Conservation (phyloP, 23 red algal species). For the Gracilaria caudata region DNA sequence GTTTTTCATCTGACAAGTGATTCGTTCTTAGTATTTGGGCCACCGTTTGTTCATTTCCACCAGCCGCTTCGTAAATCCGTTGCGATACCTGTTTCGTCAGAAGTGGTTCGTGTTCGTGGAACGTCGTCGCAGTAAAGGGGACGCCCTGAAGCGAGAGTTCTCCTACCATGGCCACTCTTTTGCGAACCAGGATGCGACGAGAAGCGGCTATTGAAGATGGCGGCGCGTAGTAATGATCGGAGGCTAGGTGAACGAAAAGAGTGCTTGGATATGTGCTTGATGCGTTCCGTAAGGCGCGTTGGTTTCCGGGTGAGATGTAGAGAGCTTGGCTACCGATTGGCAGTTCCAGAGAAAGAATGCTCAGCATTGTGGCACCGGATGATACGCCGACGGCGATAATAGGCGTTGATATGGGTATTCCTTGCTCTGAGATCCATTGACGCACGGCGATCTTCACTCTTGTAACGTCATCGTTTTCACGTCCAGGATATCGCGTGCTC, state of each 20-base stretch:
- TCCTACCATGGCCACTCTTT: constrained; percentile 48
- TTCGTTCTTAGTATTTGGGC: not conserved
- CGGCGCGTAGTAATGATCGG: constrained; percentile 61
- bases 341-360: constrained; percentile 20
- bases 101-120: constrained; percentile 52
- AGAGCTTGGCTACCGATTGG: constrained; percentile 44
- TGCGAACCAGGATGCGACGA: constrained; percentile 30
- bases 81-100: constrained; percentile 42
- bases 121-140: constrained; percentile 21
- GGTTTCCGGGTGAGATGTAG: constrained; percentile 64
- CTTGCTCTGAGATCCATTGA: constrained; percentile 29
- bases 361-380: constrained; percentile 61
- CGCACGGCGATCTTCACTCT: constrained; percentile 41
- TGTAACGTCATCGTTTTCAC: constrained; percentile 50
- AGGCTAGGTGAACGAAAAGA: constrained; percentile 40
- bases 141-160: constrained; percentile 34
- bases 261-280: constrained; percentile 55
- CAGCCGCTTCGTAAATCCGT: constrained; percentile 40
- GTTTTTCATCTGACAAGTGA: not conserved
- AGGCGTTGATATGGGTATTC: constrained; percentile 15
- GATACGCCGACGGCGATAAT: constrained; percentile 52
- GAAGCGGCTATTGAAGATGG: constrained; percentile 30
- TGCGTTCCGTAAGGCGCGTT: constrained; percentile 57
- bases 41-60: not conserved
- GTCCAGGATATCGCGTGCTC: constrained; percentile 57